Conservation (phyloP, 2,329 filamentous ascomycete species). For the Fusarium sp. region DNA sequence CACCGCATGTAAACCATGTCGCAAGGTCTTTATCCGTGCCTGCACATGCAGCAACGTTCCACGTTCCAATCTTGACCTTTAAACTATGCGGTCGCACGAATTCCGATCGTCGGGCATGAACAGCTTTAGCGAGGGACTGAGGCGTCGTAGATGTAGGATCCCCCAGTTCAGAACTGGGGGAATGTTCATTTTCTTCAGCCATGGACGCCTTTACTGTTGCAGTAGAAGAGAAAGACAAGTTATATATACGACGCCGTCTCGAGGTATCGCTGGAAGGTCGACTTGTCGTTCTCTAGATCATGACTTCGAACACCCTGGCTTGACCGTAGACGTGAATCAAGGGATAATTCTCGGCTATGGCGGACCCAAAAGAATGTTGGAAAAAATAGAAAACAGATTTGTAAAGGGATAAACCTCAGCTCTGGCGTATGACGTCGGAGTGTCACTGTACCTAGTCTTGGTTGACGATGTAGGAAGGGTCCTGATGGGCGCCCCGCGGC, state of each 20-base stretch:
- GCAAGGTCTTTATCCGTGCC: slow-evolving; percentile 89
- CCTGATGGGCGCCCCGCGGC: slow-evolving; percentile 23
- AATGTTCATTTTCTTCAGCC: slow-evolving; percentile 48
- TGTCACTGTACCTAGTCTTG: slow-evolving; percentile 12
- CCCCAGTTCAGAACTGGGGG: slow-evolving; percentile 55
- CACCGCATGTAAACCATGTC: slow-evolving; percentile 86
- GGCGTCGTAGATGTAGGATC: slow-evolving; percentile 60
- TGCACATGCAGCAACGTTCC: slow-evolving; percentile 90
- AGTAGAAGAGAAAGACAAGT: slow-evolving; percentile 26
- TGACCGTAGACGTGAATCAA: slow-evolving; percentile 10
- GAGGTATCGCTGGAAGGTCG: slow-evolving; percentile 39
- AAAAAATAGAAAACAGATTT: slow-evolving; percentile 10
- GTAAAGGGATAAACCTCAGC: slow-evolving; percentile 21
- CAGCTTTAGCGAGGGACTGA: slow-evolving; percentile 70
- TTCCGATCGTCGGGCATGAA: slow-evolving; percentile 80
- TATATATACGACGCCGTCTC: slow-evolving; percentile 40
- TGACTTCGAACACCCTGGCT: slow-evolving; percentile 43
- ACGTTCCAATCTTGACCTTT: slow-evolving; percentile 89
- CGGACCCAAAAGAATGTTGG: slow-evolving; percentile 30
- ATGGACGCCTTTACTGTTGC: slow-evolving; percentile 44
- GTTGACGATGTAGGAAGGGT: slow-evolving; percentile 38
- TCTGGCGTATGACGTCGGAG: slow-evolving; percentile 33
- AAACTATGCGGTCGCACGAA: slow-evolving; percentile 81
- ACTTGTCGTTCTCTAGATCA: slow-evolving; percentile 52
- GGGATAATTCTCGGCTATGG: background rate